Conservation (phyloP, 352 stramenopile genomes). For the Pythium folliculosum region DNA sequence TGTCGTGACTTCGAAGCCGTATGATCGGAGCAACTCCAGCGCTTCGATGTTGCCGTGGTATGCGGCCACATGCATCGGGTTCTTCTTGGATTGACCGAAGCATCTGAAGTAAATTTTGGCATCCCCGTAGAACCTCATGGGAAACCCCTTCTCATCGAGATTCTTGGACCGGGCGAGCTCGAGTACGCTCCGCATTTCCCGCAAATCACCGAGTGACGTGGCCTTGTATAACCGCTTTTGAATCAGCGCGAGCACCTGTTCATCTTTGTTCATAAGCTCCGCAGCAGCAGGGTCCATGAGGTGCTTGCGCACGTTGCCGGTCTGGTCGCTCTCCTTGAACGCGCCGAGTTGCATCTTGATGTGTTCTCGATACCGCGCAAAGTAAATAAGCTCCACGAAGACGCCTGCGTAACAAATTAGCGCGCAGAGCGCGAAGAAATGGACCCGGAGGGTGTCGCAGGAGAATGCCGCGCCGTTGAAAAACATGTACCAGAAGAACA, state of each 20-base stretch:
- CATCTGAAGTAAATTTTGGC: conserved; percentile 52
- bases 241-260: conserved; percentile 60
- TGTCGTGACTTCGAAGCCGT: conserved; percentile 62
- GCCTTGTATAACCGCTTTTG: conserved; percentile 77
- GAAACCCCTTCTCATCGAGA: conserved; percentile 52
- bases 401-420: conserved; percentile 63
- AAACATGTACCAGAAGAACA: conserved; percentile 85
- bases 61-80: conserved; percentile 82
- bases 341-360: conserved; percentile 85
- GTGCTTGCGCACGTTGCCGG: conserved; percentile 70
- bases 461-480: conserved; percentile 73
- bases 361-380: conserved; percentile 79
- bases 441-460: conserved; percentile 55
- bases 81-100: conserved; percentile 76
- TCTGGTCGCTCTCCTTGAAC: conserved; percentile 82
- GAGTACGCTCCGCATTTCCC: conserved; percentile 63
- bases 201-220: conserved; percentile 60
- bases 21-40: conserved; percentile 62
- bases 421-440: conserved; percentile 55
- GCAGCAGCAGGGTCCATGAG: conserved; percentile 63
- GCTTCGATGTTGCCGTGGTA: conserved; percentile 79
- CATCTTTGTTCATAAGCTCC: conserved; percentile 63
- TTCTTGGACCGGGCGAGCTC: conserved; percentile 49
- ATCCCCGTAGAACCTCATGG: conserved; percentile 69
- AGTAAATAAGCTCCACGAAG: conserved; percentile 68